These are phyloP conservation scores for Silene vulgaris DNA, from an alignment of 179 eudicot genomes.

Conservation along the genomic window DNA sequence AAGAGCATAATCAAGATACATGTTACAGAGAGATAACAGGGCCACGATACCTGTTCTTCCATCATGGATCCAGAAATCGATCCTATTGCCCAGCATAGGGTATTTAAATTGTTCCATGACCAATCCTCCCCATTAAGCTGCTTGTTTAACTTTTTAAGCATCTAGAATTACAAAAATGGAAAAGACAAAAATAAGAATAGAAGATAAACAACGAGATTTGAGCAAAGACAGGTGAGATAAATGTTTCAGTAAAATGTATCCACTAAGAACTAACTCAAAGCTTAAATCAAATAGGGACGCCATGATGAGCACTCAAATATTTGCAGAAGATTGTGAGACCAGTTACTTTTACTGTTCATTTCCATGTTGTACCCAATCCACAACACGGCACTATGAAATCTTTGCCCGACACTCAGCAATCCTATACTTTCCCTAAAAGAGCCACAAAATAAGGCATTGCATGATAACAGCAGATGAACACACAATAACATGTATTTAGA, in stretches of 20 bases:
- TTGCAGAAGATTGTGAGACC: neutral
- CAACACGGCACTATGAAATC: no score
- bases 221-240: neutral
- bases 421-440: no score
- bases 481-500: neutral
- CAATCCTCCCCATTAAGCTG: constrained; percentile 96
- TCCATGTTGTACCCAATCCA: no score
- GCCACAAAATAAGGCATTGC: no score
- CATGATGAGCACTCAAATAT: neutral
- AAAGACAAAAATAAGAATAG: neutral
- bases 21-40: neutral
- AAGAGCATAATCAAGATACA: neutral
- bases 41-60: constrained; percentile 77
- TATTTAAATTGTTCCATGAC: constrained; percentile 98
- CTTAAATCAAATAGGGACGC: neutral
- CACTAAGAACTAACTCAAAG: neutral
- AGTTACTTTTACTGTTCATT: no score
- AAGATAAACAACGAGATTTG: neutral
- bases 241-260: neutral
- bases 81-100: constrained; percentile 99
- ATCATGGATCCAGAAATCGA: constrained; percentile 98
- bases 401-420: no score
- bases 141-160: constrained; percentile 78
- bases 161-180: constrained; percentile 34
- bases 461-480: no score